Base-by-base conservation (phyloP, 345 rosid species). In the Euphorbia tirucalli region DNA sequence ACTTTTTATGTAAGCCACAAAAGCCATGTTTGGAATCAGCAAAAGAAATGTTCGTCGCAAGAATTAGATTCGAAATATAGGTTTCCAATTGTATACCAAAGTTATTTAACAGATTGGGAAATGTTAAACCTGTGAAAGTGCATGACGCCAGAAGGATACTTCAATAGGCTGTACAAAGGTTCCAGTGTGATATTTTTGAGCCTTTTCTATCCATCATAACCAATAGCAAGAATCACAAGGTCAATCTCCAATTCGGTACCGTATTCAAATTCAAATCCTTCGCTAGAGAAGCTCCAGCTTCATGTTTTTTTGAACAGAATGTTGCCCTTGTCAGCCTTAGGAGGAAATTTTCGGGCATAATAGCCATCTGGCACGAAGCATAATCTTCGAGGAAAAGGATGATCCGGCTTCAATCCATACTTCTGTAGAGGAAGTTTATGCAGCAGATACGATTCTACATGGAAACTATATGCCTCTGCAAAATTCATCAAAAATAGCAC, bases 331-430 rank as follows among this genome's bases (percentile, higher is more conserved):
- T 90, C 95, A 5, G 90, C 97, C 79, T 94, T 92, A 0, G 58
- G 75, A 92, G 92, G 83, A 94, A 94, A 13, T 80, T 85, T 5
- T 87, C 87, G 0, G 98, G 98, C 74, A 90, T 41, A 69, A 94
- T 87, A 0, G 96, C 96, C 97, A 90, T 91, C 77, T 94, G 98
- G 75, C 97, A 92, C 19, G 96, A 87, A n/a, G 96, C 93, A 37
- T 87, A 88, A 79, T 92, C 98, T 75, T 92, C 97, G 18, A 86
- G 87, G 61, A n/a, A 94, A 94, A 2, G 91, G 78, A 85, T 94
- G 98, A 37, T 92, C 86, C 0, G 97, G 98, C 78, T 78, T 92
- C 61, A 94, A 72, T 57, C 95, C 97, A 68, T 89, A 87, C 75
- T 87, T 94, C 43, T 76, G 62, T 61, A 94, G 68, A 14, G 97